Evolutionary conservation across 108 stramenopile species (phyloP), one percentile per base, ranked within the genome.

Genomic region (Skeletonema costatum): DNA sequence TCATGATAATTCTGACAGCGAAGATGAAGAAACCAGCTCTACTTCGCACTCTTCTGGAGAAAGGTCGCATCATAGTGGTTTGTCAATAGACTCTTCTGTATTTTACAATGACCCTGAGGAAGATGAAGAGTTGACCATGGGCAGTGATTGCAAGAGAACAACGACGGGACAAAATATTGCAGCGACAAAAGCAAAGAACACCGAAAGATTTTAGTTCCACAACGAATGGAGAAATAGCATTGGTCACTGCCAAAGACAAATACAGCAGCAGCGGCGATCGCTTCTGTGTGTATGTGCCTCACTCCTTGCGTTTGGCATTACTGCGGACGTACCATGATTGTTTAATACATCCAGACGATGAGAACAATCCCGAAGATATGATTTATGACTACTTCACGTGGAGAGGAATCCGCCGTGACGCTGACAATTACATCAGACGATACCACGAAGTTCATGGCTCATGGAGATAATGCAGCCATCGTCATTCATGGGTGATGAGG

Each of bases 321-420:
- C 64, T 77, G 36, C 46, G 76, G 19, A 77, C 76, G 5, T 77
- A 77, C 56, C 76, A 77, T 65, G 76, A 77, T 59, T 70, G 64
- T 39, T 41, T 77, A 29, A 53, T 77, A 25, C 50, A 70, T 31
- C 76, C 76, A 0, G 53, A 70, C 44, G 69, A 77, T 39, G 70
- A 58, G 3, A 70, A 17, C 51, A 77, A 77, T 59, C 64, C 76
- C 36, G 39, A 70, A 32, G 44, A 61, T 3, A 66, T 77, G 76
- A 77, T 77, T 50, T 77, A 77, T 30, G 69, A 77, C 41, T 77
- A 65, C 63, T 77, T 77, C 39, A 77, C 69, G 11, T 77, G 76
- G 76, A 29, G 51, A 5, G 56, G 53, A 13, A 70, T 77, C 17
- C 62, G 76, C 4, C 62, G 64, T 38, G 76, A 77, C 56, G 76